phyloP scores from a whole-genome alignment of 2,329 filamentous ascomycete species.

The Xylariaceae sp. region DNA sequence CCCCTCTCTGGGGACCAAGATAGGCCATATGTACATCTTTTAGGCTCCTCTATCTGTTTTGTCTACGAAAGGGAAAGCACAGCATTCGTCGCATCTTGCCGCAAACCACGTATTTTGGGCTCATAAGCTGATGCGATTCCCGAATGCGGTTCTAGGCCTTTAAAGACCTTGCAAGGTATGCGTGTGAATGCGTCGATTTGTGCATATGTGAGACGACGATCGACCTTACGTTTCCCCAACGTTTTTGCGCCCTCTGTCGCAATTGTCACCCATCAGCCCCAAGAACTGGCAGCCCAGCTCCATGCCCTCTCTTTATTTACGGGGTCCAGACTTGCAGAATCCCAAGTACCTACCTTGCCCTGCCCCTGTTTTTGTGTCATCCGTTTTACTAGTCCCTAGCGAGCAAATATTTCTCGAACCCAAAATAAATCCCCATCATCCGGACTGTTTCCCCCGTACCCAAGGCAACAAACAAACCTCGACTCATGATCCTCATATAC shows the following conservation, averaged over 20 bases:
- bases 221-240: not conserved
- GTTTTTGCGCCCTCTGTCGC: not conserved
- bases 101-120: not conserved
- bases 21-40: not conserved
- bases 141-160: slow-evolving; percentile 28
- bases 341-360: too few species aligned
- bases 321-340: too few species aligned
- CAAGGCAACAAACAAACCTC: not conserved
- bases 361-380: too few species aligned
- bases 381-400: too few species aligned
- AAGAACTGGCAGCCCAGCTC: too few species aligned
- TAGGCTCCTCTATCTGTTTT: not conserved
- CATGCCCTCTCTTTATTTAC: too few species aligned
- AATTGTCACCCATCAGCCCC: too few species aligned
- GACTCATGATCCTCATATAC: not conserved
- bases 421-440: too few species aligned
- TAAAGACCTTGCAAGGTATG: slow-evolving; percentile 30
- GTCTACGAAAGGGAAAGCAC: not conserved
- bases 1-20: not conserved
- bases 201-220: not conserved
- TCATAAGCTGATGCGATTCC: slow-evolving; percentile 19
- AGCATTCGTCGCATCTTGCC: not conserved
- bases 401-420: too few species aligned
- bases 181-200: slow-evolving; percentile 1
- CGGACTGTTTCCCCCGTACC: not conserved